Conservation (phyloP, 2,329 filamentous ascomycete genomes). For the Coniochaeta hoffmannii region DNA sequence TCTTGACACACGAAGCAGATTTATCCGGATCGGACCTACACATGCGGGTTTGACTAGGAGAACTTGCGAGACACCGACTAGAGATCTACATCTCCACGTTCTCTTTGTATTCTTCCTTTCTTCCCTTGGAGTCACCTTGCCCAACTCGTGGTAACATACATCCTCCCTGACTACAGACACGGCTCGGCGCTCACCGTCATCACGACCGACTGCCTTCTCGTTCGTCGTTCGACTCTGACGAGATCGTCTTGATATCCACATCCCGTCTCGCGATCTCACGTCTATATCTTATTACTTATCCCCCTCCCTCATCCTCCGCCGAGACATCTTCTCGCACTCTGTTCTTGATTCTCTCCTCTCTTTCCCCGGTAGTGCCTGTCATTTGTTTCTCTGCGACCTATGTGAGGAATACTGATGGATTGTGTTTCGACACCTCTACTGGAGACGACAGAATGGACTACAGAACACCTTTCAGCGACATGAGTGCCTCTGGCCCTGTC, state of each 20-base stretch:
- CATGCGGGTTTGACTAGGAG: slow-evolving; percentile 13
- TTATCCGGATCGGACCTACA: slow-evolving; percentile 17
- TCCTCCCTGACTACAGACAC: slow-evolving; percentile 3
- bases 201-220: neutral
- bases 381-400: neutral
- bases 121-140: neutral
- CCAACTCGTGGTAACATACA: neutral
- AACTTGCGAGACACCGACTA: slow-evolving; percentile 15
- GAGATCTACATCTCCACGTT: slow-evolving; percentile 13
- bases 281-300: slow-evolving; percentile 4
- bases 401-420: slow-evolving; percentile 2
- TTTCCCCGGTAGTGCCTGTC: neutral
- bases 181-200: slow-evolving; percentile 7
- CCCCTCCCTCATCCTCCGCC: neutral
- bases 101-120: neutral
- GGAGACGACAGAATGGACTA: slow-evolving; percentile 1
- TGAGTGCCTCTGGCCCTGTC: neutral
- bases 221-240: neutral
- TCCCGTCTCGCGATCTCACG: neutral
- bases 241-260: neutral
- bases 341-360: neutral
- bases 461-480: neutral
- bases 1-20: slow-evolving; percentile 20
- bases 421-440: neutral
- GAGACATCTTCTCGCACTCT: neutral